These are phyloP conservation scores for Rubroboletus satanas DNA, from an alignment of 768 basidiomycete genomes.

Conservation along the genomic window DNA sequence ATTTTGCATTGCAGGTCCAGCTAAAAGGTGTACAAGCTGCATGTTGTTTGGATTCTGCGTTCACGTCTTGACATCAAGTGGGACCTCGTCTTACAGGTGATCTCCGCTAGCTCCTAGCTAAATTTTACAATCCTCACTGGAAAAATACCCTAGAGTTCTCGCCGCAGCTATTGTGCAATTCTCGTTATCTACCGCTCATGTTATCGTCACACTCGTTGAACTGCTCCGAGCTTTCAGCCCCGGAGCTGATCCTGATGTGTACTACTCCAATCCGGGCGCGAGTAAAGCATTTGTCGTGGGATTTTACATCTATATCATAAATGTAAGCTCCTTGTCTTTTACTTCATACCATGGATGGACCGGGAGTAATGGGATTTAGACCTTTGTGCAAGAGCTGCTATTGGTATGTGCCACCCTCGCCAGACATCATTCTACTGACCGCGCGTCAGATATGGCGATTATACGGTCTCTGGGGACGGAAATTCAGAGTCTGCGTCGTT, in stretches of 20 bases:
- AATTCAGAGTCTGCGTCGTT: slow-evolving; percentile 8
- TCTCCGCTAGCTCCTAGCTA: not conserved
- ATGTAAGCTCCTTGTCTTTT: slow-evolving; percentile 9
- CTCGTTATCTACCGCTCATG: slow-evolving; percentile 13
- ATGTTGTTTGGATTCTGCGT: slow-evolving; percentile 14
- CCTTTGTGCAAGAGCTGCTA: slow-evolving; percentile 17
- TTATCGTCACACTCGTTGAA: slow-evolving; percentile 10
- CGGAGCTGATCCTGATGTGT: slow-evolving; percentile 1
- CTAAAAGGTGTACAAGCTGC: slow-evolving; percentile 5
- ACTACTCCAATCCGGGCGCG: slow-evolving; percentile 5
- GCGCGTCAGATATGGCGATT: slow-evolving; percentile 21
- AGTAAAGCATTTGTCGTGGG: slow-evolving; percentile 8
- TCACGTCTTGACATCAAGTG: not conserved
- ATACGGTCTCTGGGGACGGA: slow-evolving; percentile 15
- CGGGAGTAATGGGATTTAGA: not conserved
- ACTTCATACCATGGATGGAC: not conserved
- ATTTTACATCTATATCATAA: slow-evolving; percentile 19
- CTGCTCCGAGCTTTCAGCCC: slow-evolving; percentile 13
- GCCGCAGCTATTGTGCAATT: slow-evolving; percentile 15
- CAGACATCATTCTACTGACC: not conserved
- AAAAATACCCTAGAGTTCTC: slow-evolving; percentile 2
- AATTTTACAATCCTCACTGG: not conserved
- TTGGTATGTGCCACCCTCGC: slow-evolving; percentile 3
- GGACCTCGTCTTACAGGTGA: slow-evolving; percentile 7
- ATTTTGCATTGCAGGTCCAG: not conserved